Conservation (phyloP, 2,329 filamentous ascomycete genomes). For the Sarocladium brachiariae region DNA sequence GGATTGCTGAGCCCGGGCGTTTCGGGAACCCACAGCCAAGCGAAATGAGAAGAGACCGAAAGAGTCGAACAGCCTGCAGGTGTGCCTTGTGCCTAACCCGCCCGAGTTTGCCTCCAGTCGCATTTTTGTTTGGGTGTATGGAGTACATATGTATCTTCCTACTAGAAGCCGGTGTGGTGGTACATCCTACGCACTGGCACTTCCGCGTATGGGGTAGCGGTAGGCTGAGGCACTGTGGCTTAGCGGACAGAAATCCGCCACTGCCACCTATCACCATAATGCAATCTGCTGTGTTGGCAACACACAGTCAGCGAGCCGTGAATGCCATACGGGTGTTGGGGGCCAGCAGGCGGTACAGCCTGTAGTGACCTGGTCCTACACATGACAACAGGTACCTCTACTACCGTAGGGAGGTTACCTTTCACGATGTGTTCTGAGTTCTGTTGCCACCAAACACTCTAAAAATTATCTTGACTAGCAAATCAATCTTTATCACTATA, state of each 20-base stretch:
- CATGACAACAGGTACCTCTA: neutral
- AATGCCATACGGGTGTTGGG: too few relatives aligned
- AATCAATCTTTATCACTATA: too few relatives aligned
- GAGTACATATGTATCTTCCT: neutral
- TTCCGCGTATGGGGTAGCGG: too few relatives aligned
- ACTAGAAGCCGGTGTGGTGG: neutral
- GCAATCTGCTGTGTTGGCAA: too few relatives aligned
- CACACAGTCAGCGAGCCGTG: too few relatives aligned
- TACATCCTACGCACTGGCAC: too few relatives aligned
- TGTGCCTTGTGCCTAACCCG: conserved; percentile 1
- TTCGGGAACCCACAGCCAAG: too few relatives aligned
- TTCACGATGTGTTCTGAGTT: neutral
- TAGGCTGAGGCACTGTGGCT: conserved; percentile 3
- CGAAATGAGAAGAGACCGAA: neutral
- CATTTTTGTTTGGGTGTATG: neutral
- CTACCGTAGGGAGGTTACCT: neutral
- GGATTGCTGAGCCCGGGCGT: too few relatives aligned
- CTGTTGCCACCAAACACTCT: neutral
- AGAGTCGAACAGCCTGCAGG: neutral
- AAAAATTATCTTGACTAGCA: neutral
- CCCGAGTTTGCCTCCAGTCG: neutral
- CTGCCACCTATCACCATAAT: neutral
- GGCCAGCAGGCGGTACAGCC: neutral
- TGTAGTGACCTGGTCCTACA: neutral
- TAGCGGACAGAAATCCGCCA: neutral